Evolutionary conservation across 768 basidiomycete species (phyloP).

Genomic region (Leucocoprinus birnbaumii): DNA sequence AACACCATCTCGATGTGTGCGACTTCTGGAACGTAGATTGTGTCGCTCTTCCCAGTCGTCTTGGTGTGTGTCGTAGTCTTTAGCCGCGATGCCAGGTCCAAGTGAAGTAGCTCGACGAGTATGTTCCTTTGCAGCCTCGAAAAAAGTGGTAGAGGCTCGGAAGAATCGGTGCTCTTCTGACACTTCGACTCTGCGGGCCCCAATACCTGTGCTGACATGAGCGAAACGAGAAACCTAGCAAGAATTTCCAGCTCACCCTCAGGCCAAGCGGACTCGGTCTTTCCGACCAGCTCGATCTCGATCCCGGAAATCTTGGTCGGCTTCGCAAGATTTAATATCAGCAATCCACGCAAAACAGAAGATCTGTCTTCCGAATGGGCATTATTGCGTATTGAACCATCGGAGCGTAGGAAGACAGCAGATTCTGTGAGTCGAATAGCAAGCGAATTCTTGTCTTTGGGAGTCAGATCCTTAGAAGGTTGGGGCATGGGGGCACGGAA

Average conservation of each 20-base stretch:
- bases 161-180: constrained; percentile 77
- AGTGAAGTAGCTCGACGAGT: constrained; percentile 39
- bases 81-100: constrained; percentile 40
- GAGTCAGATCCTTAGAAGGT: neutral
- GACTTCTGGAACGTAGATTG: neutral
- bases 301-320: constrained; percentile 86
- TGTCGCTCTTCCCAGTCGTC: constrained; percentile 22
- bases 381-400: constrained; percentile 29
- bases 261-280: constrained; percentile 71
- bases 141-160: constrained; percentile 69
- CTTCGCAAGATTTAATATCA: constrained; percentile 58
- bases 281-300: constrained; percentile 75
- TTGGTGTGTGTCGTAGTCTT: constrained; percentile 23
- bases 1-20: neutral
- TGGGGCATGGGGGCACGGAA: constrained; percentile 1
- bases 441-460: constrained; percentile 37
- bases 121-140: constrained; percentile 49
- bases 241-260: constrained; percentile 58
- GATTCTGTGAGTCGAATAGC: constrained; percentile 69
- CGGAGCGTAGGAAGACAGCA: constrained; percentile 64
- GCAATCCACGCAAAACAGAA: constrained; percentile 62
- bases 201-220: constrained; percentile 43
- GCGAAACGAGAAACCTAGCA: neutral
- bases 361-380: constrained; percentile 27
- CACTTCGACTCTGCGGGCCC: constrained; percentile 71